Evolutionary conservation across 257 asterid genomes (phyloP).

Genomic region (Solanum clarkiae): DNA sequence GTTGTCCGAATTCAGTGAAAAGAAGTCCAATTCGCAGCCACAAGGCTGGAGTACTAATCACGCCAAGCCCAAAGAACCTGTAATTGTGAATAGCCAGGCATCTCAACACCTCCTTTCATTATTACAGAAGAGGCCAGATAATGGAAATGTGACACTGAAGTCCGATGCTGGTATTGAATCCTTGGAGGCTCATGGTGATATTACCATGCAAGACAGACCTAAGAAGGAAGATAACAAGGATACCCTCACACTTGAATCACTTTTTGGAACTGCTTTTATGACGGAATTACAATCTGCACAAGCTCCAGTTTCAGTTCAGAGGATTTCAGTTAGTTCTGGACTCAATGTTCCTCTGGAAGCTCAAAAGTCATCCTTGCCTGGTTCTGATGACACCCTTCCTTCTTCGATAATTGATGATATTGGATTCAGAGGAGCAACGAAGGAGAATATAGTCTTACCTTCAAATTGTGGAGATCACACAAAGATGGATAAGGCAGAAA

Average conservation of each 20-base stretch:
- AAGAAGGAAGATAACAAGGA: slow-evolving; percentile 35
- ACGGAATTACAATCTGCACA: slow-evolving; percentile 64
- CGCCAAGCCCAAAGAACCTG: slow-evolving; percentile 23
- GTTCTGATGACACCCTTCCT: slow-evolving; percentile 18
- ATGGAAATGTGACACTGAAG: slow-evolving; percentile 2
- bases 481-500: slow-evolving; percentile 25
- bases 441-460: slow-evolving; percentile 15
- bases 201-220: slow-evolving; percentile 12
- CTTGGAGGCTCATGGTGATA: slow-evolving; percentile 13
- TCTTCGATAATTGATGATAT: slow-evolving; percentile 18
- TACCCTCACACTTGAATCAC: slow-evolving; percentile 61
- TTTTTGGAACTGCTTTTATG: slow-evolving; percentile 90
- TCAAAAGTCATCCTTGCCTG: slow-evolving; percentile 26
- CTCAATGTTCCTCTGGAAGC: slow-evolving; percentile 22
- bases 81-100: slow-evolving; percentile 40
- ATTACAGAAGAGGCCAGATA: slow-evolving; percentile 48
- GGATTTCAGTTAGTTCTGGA: slow-evolving; percentile 37
- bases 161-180: slow-evolving; percentile 13
- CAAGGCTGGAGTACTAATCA: slow-evolving; percentile 16
- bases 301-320: slow-evolving; percentile 76
- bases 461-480: slow-evolving; percentile 31
- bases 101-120: slow-evolving; percentile 74
- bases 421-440: slow-evolving; percentile 15
- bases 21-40: slow-evolving; percentile 23
- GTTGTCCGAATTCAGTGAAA: slow-evolving; percentile 48